These are phyloP conservation scores for Debaryomyces singareniensis DNA, from an alignment of 1,139 yeast genomes.

Conservation along the genomic window DNA sequence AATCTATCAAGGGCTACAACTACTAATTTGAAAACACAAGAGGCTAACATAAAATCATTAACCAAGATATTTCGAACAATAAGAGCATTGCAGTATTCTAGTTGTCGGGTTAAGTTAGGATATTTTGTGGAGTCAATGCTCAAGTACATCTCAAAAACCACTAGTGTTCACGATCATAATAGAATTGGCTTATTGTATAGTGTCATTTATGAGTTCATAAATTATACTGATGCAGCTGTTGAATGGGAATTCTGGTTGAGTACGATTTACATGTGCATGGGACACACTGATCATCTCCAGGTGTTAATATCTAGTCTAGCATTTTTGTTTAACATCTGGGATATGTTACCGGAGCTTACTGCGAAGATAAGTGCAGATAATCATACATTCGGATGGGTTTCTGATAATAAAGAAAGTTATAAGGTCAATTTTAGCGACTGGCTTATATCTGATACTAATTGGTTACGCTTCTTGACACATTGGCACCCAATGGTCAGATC, in stretches of 20 bases:
- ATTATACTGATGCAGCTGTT: slow-evolving; percentile 31
- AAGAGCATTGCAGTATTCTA: slow-evolving; percentile 35
- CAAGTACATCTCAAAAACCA: slow-evolving; percentile 31
- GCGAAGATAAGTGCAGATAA: slow-evolving; percentile 3
- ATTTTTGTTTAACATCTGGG: slow-evolving; percentile 71
- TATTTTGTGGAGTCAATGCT: slow-evolving; percentile 27
- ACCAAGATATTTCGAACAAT: slow-evolving; percentile 39
- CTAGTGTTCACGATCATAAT: slow-evolving; percentile 39
- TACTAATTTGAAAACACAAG: slow-evolving; percentile 10
- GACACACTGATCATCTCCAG: slow-evolving; percentile 54
- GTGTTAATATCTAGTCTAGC: slow-evolving; percentile 59
- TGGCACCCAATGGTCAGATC: slow-evolving; percentile 76
- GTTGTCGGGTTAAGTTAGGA: slow-evolving; percentile 7
- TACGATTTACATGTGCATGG: slow-evolving; percentile 52
- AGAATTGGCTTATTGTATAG: slow-evolving; percentile 41
- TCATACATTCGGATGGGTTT: slow-evolving; percentile 23
- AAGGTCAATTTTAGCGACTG: slow-evolving; percentile 47
- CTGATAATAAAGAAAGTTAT: slow-evolving; percentile 28
- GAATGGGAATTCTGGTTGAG: slow-evolving; percentile 78
- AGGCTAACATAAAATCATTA: slow-evolving; percentile 30
- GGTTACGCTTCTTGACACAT: slow-evolving; percentile 60
- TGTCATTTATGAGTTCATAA: slow-evolving; percentile 40
- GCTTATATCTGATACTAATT: slow-evolving; percentile 43
- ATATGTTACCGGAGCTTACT: slow-evolving; percentile 46
- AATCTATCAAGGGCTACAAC: slow-evolving; percentile 1